These are phyloP conservation scores for Cutaneotrichosporon dermatis DNA, from an alignment of 1,284 basidiomycete genomes.

Conservation along the genomic window DNA sequence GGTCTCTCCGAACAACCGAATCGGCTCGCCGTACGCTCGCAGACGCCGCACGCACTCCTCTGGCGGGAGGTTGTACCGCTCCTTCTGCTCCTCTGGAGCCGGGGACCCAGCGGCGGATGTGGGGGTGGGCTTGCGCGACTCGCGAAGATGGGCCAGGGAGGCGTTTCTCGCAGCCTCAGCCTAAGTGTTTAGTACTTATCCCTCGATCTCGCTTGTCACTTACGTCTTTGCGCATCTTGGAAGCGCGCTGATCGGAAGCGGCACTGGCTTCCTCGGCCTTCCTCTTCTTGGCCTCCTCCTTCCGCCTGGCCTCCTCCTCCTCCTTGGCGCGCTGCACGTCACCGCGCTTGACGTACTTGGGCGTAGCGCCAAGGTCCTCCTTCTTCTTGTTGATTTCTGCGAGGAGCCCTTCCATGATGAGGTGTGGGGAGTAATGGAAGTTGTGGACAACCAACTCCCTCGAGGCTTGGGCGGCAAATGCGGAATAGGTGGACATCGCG, in stretches of 20 bases:
- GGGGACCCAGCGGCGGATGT: conserved; percentile 25
- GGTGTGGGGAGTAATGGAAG: neutral
- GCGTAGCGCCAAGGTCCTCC: conserved; percentile 51
- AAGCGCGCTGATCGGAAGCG: conserved; percentile 28
- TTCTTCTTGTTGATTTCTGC: conserved; percentile 89
- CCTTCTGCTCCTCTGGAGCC: conserved; percentile 50
- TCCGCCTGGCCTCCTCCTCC: conserved; percentile 55
- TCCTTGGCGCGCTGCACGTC: conserved; percentile 62
- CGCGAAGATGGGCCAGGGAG: conserved; percentile 25
- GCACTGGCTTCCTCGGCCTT: conserved; percentile 44
- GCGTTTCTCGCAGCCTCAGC: conserved; percentile 28
- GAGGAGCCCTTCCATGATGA: conserved; percentile 43
- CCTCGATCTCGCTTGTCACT: conserved; percentile 1
- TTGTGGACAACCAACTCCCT: too few relatives aligned
- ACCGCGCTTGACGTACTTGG: conserved; percentile 80
- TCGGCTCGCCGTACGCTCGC: conserved; percentile 85
- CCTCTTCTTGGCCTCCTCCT: conserved; percentile 43
- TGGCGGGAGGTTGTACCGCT: conserved; percentile 82
- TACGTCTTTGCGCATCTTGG: conserved; percentile 44
- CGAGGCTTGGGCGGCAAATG: neutral
- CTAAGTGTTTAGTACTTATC: neutral
- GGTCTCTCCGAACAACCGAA: conserved; percentile 88
- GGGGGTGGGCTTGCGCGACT: conserved; percentile 9
- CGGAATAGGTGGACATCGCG: too few relatives aligned
- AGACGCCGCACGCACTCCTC: conserved; percentile 86